phyloP scores from a whole-genome alignment of 2,329 filamentous ascomycete genomes.

The Cordyceps javanica region DNA sequence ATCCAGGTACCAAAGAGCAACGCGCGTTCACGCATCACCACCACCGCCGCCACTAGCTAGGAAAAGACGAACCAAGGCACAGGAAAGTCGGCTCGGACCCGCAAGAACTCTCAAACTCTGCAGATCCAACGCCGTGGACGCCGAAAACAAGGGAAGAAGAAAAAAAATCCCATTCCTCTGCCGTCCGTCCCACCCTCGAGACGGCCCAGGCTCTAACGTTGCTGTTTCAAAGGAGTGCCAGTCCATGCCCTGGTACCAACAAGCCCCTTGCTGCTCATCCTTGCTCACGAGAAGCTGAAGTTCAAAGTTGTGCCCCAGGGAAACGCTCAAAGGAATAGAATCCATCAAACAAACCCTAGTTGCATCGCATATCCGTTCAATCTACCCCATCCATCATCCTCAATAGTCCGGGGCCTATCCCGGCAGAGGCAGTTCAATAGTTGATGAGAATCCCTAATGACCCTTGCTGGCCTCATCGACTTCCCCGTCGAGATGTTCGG shows the following conservation, averaged over 20 bases:
- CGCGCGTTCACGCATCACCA: constrained; percentile 1
- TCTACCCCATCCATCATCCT: neutral
- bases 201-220: neutral
- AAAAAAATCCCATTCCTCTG: neutral
- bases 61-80: neutral
- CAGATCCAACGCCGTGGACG: neutral
- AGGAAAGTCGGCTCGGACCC: neutral
- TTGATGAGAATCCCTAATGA: neutral
- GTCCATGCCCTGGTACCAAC: neutral
- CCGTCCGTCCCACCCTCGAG: neutral
- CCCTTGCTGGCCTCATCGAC: too few species aligned
- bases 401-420: neutral
- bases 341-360: too few species aligned
- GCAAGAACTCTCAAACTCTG: neutral
- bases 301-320: too few species aligned
- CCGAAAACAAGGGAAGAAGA: too few species aligned
- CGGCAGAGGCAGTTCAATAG: too few species aligned
- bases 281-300: too few species aligned
- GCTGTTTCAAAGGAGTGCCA: neutral
- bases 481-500: too few species aligned
- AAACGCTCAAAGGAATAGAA: too few species aligned
- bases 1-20: neutral
- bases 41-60: neutral
- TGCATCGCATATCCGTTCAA: too few species aligned
- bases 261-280: neutral